Percentiles rank a stretch among this genome's conserved stretches.
phyloP scores from a whole-genome alignment of 2,329 filamentous ascomycete genomes.

The Cryphonectria carpinicola region DNA sequence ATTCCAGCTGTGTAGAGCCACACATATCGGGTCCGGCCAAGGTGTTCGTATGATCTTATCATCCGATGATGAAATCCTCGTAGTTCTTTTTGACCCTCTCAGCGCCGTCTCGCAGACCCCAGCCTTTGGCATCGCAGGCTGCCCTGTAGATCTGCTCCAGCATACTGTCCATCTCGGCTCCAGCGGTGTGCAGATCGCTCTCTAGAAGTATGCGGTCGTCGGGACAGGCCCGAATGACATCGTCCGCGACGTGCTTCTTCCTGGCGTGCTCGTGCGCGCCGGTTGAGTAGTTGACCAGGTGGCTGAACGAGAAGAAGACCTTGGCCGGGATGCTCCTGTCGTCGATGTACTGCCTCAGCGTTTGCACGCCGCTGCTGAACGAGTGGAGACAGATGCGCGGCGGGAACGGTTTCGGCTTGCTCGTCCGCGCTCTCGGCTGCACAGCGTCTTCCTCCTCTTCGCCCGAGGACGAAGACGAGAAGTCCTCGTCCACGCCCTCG shows the following conservation, averaged over 20 bases:
- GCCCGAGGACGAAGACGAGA: conserved; percentile 38
- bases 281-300: conserved; percentile 75
- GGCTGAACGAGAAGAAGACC: conserved; percentile 88
- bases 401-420: conserved; percentile 67
- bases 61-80: conserved; percentile 73
- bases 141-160: conserved; percentile 77
- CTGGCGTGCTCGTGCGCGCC: conserved; percentile 46
- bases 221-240: conserved; percentile 72
- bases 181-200: conserved; percentile 86
- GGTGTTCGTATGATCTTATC: conserved; percentile 13
- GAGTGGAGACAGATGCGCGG: conserved; percentile 93
- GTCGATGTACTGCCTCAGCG: conserved; percentile 77
- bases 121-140: conserved; percentile 78
- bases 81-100: conserved; percentile 74
- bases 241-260: conserved; percentile 51
- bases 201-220: conserved; percentile 82
- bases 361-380: conserved; percentile 78
- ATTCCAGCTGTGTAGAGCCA: not conserved
- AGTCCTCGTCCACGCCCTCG: conserved; percentile 49
- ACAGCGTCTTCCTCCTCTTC: not conserved
- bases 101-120: conserved; percentile 75
- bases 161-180: conserved; percentile 75
- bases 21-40: not conserved
- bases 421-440: conserved; percentile 27
- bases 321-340: conserved; percentile 71